phyloP scores from a whole-genome alignment of 495 filamentous ascomycete genomes.

The Penicillium antarcticum region DNA sequence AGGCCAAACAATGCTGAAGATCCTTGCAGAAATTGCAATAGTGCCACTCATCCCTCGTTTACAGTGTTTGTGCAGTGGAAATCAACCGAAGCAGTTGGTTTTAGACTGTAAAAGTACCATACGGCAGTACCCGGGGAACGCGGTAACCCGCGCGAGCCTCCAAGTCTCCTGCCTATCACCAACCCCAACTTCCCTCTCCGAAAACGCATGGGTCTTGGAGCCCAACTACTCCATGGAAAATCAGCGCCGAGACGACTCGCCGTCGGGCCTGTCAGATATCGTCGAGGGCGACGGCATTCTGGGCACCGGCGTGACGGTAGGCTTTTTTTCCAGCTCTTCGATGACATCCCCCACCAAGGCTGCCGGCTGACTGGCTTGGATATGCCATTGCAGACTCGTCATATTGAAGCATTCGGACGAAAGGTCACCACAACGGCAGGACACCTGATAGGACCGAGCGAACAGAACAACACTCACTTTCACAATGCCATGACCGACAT shows the following conservation, averaged over 20 bases:
- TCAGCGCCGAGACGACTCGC: conserved; percentile 44
- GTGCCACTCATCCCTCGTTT: too few relatives aligned
- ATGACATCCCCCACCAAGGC: conserved; percentile 2
- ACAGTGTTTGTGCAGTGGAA: background rate
- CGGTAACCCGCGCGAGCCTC: conserved; percentile 40
- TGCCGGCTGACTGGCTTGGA: conserved; percentile 4
- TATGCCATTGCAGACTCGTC: conserved; percentile 60
- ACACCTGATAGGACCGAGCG: conserved; percentile 73
- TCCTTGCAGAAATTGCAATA: background rate
- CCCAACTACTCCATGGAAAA: conserved; percentile 41
- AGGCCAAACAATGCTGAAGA: background rate
- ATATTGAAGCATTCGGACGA: conserved; percentile 87
- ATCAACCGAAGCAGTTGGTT: conserved; percentile 7
- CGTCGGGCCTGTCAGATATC: conserved; percentile 45
- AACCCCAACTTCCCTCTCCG: conserved; percentile 12
- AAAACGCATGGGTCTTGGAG: conserved; percentile 31
- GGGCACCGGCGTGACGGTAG: conserved; percentile 53
- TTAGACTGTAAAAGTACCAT: conserved; percentile 13
- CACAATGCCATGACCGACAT: conserved; percentile 85
- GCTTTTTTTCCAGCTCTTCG: conserved; percentile 9
- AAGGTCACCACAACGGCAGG: conserved; percentile 94
- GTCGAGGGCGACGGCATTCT: conserved; percentile 48
- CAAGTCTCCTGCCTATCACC: conserved; percentile 19
- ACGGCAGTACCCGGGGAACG: conserved; percentile 27
- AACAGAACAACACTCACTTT: conserved; percentile 62